Evolutionary conservation across 495 filamentous ascomycete genomes (phyloP).

Genomic region (Aspergillus incahuasiensis): DNA sequence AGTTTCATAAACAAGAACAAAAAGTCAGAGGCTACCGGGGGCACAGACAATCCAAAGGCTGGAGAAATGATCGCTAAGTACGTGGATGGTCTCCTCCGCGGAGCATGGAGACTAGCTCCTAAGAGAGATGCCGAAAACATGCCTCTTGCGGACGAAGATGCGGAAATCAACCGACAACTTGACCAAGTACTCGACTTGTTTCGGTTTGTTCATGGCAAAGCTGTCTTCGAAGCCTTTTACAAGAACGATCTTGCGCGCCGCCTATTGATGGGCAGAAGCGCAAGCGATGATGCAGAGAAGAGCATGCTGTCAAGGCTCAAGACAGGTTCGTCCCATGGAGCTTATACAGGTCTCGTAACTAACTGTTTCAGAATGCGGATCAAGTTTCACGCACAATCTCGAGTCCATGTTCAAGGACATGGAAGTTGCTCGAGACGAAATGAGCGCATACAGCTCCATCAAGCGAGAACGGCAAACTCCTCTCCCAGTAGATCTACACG

Average conservation of each 20-base stretch:
- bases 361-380: conserved; percentile 68
- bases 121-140: conserved; percentile 38
- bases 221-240: conserved; percentile 97
- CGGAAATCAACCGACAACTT: conserved; percentile 81
- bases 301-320: conserved; percentile 90
- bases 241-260: conserved; percentile 91
- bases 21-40: conserved; percentile 59
- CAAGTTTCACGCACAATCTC: conserved; percentile 89
- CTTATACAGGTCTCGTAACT: not conserved
- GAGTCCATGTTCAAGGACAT: conserved; percentile 99
- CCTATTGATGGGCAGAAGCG: conserved; percentile 83
- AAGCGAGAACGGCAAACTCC: conserved; percentile 46
- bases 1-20: conserved; percentile 84
- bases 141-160: conserved; percentile 76
- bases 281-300: conserved; percentile 88
- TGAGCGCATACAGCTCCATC: conserved; percentile 65
- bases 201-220: conserved; percentile 94
- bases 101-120: conserved; percentile 72
- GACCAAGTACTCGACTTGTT: conserved; percentile 92
- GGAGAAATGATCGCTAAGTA: conserved; percentile 99
- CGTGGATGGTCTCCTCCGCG: conserved; percentile 82
- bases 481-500: conserved; percentile 68
- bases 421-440: conserved; percentile 81
- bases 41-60: conserved; percentile 82
- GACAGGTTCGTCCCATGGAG: conserved; percentile 47